Percentiles rank a stretch among this genome's conserved stretches.
phyloP scores from a whole-genome alignment of 1,139 yeast genomes.

The Wickerhamiella pararugosa region DNA sequence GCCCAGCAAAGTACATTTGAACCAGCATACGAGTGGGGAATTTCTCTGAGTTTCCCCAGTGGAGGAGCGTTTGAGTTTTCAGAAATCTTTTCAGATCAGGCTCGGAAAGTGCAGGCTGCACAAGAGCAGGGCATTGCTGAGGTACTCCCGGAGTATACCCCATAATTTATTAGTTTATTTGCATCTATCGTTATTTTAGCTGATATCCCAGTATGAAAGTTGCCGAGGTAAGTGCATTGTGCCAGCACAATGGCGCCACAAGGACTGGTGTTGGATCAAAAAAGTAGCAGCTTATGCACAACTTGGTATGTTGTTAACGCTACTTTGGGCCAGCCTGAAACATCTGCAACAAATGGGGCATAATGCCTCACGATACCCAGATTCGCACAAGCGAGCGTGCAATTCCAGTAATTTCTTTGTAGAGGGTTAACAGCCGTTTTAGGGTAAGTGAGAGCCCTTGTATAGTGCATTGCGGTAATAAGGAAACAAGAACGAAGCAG shows the following conservation, averaged over 20 bases:
- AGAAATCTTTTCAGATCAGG: slow-evolving; percentile 7
- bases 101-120: slow-evolving; percentile 10
- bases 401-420: no score
- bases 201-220: not conserved
- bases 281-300: not conserved
- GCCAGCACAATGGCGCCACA: not conserved
- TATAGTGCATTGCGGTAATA: no score
- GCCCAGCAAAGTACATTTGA: slow-evolving; percentile 16
- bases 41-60: slow-evolving; percentile 18
- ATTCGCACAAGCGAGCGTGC: no score
- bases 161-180: not conserved
- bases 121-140: slow-evolving; percentile 13
- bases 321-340: not conserved
- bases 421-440: no score
- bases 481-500: no score
- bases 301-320: not conserved
- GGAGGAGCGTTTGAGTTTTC: slow-evolving; percentile 24
- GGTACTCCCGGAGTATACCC: slow-evolving; percentile 13
- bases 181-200: not conserved
- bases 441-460: no score
- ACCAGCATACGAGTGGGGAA: slow-evolving; percentile 18
- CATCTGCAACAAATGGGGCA: not conserved
- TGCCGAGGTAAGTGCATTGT: not conserved
- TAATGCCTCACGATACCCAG: no score
- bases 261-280: not conserved